These are phyloP conservation scores for Rhizomucor pusillus DNA, from an alignment of 371 early-diverging fungal species.

Conservation along the genomic window DNA sequence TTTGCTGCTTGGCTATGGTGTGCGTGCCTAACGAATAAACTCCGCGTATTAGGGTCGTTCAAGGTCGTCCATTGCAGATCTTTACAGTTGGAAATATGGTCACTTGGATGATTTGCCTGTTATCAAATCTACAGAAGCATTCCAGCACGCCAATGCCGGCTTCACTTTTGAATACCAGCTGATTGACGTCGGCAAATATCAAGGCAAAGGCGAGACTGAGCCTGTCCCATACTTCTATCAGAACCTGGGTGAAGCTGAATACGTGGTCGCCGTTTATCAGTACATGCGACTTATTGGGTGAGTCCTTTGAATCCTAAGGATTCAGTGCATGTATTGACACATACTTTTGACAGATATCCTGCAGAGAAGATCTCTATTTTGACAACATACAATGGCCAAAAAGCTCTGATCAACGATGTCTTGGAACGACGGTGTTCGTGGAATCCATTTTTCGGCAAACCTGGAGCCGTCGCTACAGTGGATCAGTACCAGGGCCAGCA, in stretches of 20 bases:
- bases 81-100: constrained; percentile 85
- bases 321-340: too few species aligned
- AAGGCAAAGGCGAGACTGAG: constrained; percentile 80
- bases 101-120: constrained; percentile 61
- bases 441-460: constrained; percentile 77
- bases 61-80: constrained; percentile 72
- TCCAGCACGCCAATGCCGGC: constrained; percentile 76
- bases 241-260: constrained; percentile 97
- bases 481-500: constrained; percentile 96
- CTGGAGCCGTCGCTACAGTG: constrained; percentile 78
- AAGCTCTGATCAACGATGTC: constrained; percentile 88
- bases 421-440: constrained; percentile 79
- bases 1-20: neutral
- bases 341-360: constrained; percentile 59
- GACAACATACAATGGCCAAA: constrained; percentile 96
- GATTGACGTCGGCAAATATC: constrained; percentile 75
- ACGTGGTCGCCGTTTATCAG: constrained; percentile 88
- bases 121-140: constrained; percentile 35
- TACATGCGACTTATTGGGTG: constrained; percentile 92
- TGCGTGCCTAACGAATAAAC: too few species aligned
- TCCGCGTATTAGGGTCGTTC: constrained; percentile 82
- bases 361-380: constrained; percentile 83
- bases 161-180: constrained; percentile 82
- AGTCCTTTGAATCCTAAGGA: too few species aligned
- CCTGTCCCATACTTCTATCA: constrained; percentile 80